These are phyloP conservation scores for Zarea fungicola DNA, from an alignment of 2,329 filamentous ascomycete species.

Conservation along the genomic window DNA sequence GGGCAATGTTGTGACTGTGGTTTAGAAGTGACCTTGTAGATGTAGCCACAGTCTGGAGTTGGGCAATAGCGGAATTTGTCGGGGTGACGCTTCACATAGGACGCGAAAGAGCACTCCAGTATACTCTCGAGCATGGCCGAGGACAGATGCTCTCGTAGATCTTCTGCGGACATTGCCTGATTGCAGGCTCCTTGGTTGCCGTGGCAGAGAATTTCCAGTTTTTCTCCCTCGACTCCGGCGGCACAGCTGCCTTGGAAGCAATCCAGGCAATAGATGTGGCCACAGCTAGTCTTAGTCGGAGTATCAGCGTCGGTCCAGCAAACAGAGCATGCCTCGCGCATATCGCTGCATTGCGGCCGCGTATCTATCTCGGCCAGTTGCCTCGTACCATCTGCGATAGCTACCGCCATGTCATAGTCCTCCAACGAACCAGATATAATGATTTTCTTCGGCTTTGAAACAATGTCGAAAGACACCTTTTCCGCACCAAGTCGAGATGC, in stretches of 20 bases:
- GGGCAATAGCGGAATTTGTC: conserved; percentile 34
- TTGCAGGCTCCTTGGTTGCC: conserved; percentile 23
- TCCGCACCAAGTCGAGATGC: conserved; percentile 21
- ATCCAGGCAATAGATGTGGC: conserved; percentile 36
- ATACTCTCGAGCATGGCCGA: conserved; percentile 30
- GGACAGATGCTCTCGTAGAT: conserved; percentile 26
- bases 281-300: conserved; percentile 29
- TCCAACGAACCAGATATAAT: conserved; percentile 23
- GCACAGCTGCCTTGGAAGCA: conserved; percentile 35
- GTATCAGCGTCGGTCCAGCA: conserved; percentile 35
- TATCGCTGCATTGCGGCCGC: background rate
- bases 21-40: conserved; percentile 31
- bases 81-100: conserved; percentile 28
- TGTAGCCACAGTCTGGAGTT: conserved; percentile 36
- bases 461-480: conserved; percentile 28
- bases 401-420: background rate
- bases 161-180: conserved; percentile 17
- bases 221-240: background rate
- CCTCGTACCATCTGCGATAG: background rate
- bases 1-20: conserved; percentile 27
- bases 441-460: conserved; percentile 23
- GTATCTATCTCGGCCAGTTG: background rate
- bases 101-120: conserved; percentile 30
- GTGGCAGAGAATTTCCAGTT: conserved; percentile 21
- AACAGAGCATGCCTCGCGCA: conserved; percentile 24